phyloP scores from a whole-genome alignment of 441 rosid species.

The Manihot esculenta region DNA sequence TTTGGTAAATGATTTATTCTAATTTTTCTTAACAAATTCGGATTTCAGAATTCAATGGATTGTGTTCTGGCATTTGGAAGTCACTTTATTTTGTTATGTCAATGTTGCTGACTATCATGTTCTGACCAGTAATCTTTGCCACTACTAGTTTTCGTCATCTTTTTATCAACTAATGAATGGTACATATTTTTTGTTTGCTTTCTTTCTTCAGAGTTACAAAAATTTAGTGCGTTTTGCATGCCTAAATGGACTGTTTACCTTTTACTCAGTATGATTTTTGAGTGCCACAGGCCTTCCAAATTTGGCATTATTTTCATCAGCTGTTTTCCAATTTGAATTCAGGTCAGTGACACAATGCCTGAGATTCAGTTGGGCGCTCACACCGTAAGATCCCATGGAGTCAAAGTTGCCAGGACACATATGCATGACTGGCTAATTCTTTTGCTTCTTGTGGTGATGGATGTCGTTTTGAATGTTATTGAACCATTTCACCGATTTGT shows the following conservation, averaged over 20 bases:
- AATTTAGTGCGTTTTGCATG: too few relatives aligned
- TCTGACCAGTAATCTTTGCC: neutral
- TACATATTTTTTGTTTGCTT: neutral
- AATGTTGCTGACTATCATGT: neutral
- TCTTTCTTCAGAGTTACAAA: neutral
- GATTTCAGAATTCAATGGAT: neutral
- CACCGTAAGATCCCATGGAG: slow-evolving; percentile 75
- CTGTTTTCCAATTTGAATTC: slow-evolving; percentile 16
- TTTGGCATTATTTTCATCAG: slow-evolving; percentile 4
- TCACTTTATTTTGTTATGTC: neutral
- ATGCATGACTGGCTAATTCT: slow-evolving; percentile 91
- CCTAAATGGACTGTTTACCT: neutral
- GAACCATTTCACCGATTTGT: slow-evolving; percentile 94
- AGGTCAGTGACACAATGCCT: slow-evolving; percentile 47
- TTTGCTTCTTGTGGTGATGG: slow-evolving; percentile 55
- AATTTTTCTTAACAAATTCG: neutral
- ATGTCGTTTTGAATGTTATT: slow-evolving; percentile 47
- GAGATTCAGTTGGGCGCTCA: slow-evolving; percentile 64
- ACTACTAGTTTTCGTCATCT: neutral
- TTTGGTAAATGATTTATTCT: neutral
- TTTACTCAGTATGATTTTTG: neutral
- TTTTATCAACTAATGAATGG: neutral
- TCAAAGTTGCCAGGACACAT: slow-evolving; percentile 57
- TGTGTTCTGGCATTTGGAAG: neutral
- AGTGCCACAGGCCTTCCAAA: neutral